A percentile compares a stretch with the other conserved stretches of the same genome.
Conservation (phyloP, 1,284 basidiomycete genomes). For the Xerocomus minutiporus region DNA sequence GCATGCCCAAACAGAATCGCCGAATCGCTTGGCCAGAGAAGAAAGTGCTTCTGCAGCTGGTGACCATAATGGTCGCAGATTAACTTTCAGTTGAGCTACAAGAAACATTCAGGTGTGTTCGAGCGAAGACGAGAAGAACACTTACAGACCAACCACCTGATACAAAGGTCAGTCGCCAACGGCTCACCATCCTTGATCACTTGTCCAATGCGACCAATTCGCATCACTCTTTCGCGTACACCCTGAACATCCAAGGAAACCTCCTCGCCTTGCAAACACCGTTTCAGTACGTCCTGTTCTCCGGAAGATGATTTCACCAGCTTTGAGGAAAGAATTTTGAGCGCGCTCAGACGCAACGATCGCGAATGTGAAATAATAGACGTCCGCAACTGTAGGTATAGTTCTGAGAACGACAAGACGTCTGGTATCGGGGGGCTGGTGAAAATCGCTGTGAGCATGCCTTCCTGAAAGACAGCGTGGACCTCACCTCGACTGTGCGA, state of each 20-base stretch:
- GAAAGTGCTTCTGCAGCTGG: slow-evolving; percentile 73
- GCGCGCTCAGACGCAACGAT: slow-evolving; percentile 47
- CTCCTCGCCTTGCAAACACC: slow-evolving; percentile 70
- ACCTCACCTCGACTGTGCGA: slow-evolving; percentile 49
- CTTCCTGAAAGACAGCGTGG: not conserved
- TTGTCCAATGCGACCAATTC: slow-evolving; percentile 60
- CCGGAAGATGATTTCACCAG: slow-evolving; percentile 39
- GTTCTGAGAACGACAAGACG: slow-evolving; percentile 37
- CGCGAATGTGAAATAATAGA: slow-evolving; percentile 59
- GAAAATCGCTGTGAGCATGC: not conserved
- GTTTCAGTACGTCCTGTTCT: slow-evolving; percentile 56
- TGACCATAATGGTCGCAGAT: slow-evolving; percentile 83
- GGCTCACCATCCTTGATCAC: slow-evolving; percentile 50
- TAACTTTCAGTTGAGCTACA: slow-evolving; percentile 86
- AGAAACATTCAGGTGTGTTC: not conserved
- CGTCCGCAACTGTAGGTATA: slow-evolving; percentile 45
- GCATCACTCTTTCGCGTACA: slow-evolving; percentile 75
- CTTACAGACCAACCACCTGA: slow-evolving; percentile 63
- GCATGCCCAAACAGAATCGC: slow-evolving; percentile 68
- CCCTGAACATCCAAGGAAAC: slow-evolving; percentile 72
- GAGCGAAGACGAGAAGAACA: slow-evolving; percentile 8
- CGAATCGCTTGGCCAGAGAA: slow-evolving; percentile 53
- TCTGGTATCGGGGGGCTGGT: slow-evolving; percentile 20
- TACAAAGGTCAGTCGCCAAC: slow-evolving; percentile 50
- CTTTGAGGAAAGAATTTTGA: slow-evolving; percentile 51